Evolutionary conservation across 192 early-diverging fungal species (phyloP).

Genomic region (Podila epicladia): DNA sequence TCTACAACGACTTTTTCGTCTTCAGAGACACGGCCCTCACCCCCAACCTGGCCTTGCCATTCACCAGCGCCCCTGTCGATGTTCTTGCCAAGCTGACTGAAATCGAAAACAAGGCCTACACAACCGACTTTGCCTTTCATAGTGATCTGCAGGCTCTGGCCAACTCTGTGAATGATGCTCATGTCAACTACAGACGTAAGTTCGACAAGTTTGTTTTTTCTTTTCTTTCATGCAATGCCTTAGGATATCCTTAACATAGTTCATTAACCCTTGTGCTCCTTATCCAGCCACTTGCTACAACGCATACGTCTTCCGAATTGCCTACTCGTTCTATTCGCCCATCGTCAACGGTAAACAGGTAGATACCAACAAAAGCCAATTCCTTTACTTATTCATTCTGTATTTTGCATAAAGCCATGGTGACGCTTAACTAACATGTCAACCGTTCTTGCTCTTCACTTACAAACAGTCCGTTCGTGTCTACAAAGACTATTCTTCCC

Average conservation of each 20-base stretch:
- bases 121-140: constrained; percentile 20
- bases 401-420: neutral
- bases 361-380: neutral
- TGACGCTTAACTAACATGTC: neutral
- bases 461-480: constrained; percentile 8
- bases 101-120: constrained; percentile 10
- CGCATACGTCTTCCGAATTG: neutral
- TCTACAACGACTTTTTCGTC: constrained; percentile 23
- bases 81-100: neutral
- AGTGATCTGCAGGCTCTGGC: neutral
- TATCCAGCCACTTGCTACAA: constrained; percentile 9
- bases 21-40: constrained; percentile 18
- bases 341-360: constrained; percentile 20
- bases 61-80: constrained; percentile 14
- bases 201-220: neutral
- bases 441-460: neutral
- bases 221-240: neutral
- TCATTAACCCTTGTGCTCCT: neutral
- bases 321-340: constrained; percentile 13
- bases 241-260: too few relatives aligned
- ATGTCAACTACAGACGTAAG: constrained; percentile 20
- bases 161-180: constrained; percentile 14
- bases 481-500: neutral
- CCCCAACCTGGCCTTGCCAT: neutral
- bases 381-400: neutral